Conservation (phyloP, 2,329 filamentous ascomycete genomes). For the Penicillium italicum region DNA sequence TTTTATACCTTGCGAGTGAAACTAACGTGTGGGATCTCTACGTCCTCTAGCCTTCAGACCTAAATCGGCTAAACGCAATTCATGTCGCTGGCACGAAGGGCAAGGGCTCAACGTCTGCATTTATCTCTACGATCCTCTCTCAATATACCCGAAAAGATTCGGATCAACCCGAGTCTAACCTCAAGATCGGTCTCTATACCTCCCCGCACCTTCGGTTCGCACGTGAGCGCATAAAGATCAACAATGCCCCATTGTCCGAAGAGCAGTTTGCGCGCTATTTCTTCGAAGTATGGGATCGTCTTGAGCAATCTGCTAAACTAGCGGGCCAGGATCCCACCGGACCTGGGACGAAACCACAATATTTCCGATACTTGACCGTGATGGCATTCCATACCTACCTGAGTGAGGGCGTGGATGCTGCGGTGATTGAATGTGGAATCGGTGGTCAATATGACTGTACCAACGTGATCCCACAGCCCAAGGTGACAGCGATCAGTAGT, state of each 20-base stretch:
- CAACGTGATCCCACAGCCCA: constrained; percentile 72
- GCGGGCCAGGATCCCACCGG: constrained; percentile 52
- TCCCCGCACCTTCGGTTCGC: constrained; percentile 82
- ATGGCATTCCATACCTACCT: constrained; percentile 83
- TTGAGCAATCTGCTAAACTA: constrained; percentile 53
- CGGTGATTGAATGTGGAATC: constrained; percentile 88
- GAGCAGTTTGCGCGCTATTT: constrained; percentile 71
- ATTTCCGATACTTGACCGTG: constrained; percentile 87
- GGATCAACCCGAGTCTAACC: constrained; percentile 30
- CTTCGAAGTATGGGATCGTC: constrained; percentile 75
- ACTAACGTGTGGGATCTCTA: not conserved
- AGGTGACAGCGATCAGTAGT: constrained; percentile 70
- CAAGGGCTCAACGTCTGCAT: constrained; percentile 84
- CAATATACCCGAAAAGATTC: constrained; percentile 50
- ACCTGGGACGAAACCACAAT: constrained; percentile 70
- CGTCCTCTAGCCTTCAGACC: constrained; percentile 54
- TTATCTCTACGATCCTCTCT: constrained; percentile 73
- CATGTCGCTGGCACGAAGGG: constrained; percentile 94
- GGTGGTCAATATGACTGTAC: constrained; percentile 92
- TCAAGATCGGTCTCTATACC: constrained; percentile 73
- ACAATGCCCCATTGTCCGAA: constrained; percentile 66
- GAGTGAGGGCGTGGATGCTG: constrained; percentile 68
- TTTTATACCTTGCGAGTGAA: not conserved
- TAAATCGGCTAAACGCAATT: constrained; percentile 60
- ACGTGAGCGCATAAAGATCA: constrained; percentile 78